Base-by-base conservation (phyloP, 1,284 basidiomycete genomes). In the Trichosporon sp. region DNA sequence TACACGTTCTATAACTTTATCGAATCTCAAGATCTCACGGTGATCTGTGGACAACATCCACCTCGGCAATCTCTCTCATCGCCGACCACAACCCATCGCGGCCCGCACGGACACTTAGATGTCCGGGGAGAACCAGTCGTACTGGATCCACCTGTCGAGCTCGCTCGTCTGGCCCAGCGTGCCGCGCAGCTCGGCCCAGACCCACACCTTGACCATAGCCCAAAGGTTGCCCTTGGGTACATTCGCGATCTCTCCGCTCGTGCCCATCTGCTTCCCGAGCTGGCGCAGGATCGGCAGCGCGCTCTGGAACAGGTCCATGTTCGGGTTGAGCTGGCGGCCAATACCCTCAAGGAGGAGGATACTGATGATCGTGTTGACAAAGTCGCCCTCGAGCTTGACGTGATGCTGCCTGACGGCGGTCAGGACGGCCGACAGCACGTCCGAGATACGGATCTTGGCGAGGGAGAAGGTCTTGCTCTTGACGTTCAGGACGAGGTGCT, bases 321-420 rank as follows among this genome's bases (percentile, higher is more conserved):
- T 83, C 0, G 96, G 94, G 81, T 99, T 94, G 67, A 99, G 79
- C 80, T 91, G 92, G 62, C 96, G 81, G 16, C 96, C 96, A 70
- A 99, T 98, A 0, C 96, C 96, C 80, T 99, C 96, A 54, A 99
- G 82, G 60, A 99, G 78, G 64, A 99, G 80, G 63, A 98, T 93
- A 9, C 90, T 91, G 66, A 99, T 90, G 59, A 99, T 93, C 0
- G 96, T 99, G 78, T 99, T 98, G 73, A 99, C 88, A 76, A 99
- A 99, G 78, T 99, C 96, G 13, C 89, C 92, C 81, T 99, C 95
- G 88, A 99, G 91, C 84, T 95, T 97, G 71, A 99, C 96, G 76
- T 97, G 96, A 78, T 98, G 95, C 69, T 87, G 85, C 59, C 94
- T 82, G 1, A 99, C 94, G n/a, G 89, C 88, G 71, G 83, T 86